Evolutionary conservation across 2,329 filamentous ascomycete species (phyloP).

Genomic region (Phyllosticta ampelicida): DNA sequence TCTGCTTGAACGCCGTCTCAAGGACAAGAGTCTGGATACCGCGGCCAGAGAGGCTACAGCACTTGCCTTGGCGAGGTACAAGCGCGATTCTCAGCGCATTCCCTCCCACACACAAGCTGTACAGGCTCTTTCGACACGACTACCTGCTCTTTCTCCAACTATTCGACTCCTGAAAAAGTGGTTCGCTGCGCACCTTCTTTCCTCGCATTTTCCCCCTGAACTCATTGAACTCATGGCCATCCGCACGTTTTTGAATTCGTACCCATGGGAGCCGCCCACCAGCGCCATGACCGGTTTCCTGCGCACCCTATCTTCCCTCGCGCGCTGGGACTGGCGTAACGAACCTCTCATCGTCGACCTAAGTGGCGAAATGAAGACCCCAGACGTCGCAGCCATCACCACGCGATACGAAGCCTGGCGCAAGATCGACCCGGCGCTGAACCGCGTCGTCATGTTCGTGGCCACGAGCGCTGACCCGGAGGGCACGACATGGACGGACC

Average conservation of each 20-base stretch:
- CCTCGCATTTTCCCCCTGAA: conserved; percentile 64
- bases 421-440: conserved; percentile 80
- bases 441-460: conserved; percentile 68
- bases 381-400: conserved; percentile 51
- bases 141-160: conserved; percentile 67
- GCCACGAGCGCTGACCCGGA: conserved; percentile 68
- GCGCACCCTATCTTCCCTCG: conserved; percentile 66
- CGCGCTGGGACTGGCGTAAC: conserved; percentile 84
- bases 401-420: conserved; percentile 75
- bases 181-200: conserved; percentile 75
- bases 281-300: conserved; percentile 72
- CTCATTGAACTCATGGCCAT: conserved; percentile 75
- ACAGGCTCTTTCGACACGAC: conserved; percentile 67
- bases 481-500: conserved; percentile 71
- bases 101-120: conserved; percentile 76
- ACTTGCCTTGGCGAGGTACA: conserved; percentile 57
- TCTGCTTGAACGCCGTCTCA: conserved; percentile 66
- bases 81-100: conserved; percentile 58
- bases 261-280: conserved; percentile 69
- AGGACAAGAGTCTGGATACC: conserved; percentile 58
- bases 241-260: conserved; percentile 67
- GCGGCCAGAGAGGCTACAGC: conserved; percentile 58
- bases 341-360: conserved; percentile 75
- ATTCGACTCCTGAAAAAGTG: conserved; percentile 82
- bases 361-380: conserved; percentile 43